phyloP scores from a whole-genome alignment of 495 filamentous ascomycete genomes.

The Aspergillus hancockii region DNA sequence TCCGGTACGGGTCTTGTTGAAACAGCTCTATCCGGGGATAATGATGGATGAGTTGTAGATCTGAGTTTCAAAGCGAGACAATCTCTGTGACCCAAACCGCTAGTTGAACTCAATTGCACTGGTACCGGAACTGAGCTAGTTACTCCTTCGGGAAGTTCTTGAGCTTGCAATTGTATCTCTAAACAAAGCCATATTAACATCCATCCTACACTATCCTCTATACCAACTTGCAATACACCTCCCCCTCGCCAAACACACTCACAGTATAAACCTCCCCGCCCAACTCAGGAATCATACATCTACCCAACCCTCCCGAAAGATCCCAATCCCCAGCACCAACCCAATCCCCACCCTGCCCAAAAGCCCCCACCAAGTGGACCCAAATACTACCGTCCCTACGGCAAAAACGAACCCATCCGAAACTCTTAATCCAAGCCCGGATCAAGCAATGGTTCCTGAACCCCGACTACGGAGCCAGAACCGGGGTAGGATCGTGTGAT shows the following conservation, averaged over 20 bases:
- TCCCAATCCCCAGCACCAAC: too few relatives aligned
- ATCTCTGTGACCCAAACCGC: neutral
- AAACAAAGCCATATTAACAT: too few relatives aligned
- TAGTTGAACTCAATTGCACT: neutral
- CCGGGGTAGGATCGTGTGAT: neutral
- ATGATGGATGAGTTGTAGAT: neutral
- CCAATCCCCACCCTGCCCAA: neutral
- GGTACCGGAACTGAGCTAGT: neutral
- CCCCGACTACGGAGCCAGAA: neutral
- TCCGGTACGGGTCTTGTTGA: neutral
- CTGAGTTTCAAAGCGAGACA: neutral
- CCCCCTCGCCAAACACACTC: too few relatives aligned
- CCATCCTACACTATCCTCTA: too few relatives aligned
- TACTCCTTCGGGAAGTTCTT: neutral
- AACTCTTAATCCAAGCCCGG: neutral
- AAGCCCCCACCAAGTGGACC: neutral
- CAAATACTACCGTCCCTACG: neutral
- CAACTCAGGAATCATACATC: too few relatives aligned
- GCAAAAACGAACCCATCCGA: neutral
- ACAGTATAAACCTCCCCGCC: too few relatives aligned
- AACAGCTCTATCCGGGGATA: constrained; percentile 1
- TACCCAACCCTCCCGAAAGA: too few relatives aligned
- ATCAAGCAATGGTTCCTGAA: neutral
- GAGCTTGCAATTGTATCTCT: neutral
- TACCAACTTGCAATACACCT: too few relatives aligned